Conservation (phyloP, 176 grass and related monocot genomes). For the Oryza meyeriana region DNA sequence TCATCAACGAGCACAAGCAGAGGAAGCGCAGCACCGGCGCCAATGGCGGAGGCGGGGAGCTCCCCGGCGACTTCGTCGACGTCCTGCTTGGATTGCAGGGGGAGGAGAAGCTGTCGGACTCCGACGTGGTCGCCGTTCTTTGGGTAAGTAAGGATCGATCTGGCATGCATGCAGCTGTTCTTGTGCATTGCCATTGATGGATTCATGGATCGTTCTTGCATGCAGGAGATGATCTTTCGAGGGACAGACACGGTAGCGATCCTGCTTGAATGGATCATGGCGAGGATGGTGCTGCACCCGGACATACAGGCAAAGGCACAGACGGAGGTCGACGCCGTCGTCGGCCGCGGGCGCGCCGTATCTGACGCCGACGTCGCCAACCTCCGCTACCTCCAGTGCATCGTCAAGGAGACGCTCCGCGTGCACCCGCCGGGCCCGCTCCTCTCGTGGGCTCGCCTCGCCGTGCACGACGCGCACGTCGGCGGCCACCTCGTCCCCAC, state of each 20-base stretch:
- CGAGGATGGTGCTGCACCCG: constrained; percentile 61
- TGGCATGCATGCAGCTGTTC: not conserved
- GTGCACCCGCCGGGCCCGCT: constrained; percentile 70
- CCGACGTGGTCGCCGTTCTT: constrained; percentile 70
- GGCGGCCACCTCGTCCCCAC: constrained; percentile 51
- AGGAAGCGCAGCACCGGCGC: not conserved
- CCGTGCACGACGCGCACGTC: constrained; percentile 43
- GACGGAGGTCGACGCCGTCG: constrained; percentile 47
- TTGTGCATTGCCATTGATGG: not conserved
- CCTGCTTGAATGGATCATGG: constrained; percentile 71
- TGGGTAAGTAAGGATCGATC: constrained; percentile 45
- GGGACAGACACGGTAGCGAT: constrained; percentile 66
- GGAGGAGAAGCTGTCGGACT: constrained; percentile 59
- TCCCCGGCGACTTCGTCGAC: constrained; percentile 56
- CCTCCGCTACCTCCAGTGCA: constrained; percentile 49
- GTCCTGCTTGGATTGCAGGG: constrained; percentile 51
- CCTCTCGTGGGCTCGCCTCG: constrained; percentile 74
- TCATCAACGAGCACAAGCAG: constrained; percentile 57
- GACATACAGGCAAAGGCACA: constrained; percentile 60
- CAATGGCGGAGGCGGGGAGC: not conserved
- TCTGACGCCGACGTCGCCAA: constrained; percentile 39
- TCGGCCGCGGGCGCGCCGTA: constrained; percentile 24
- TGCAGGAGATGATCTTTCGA: constrained; percentile 77
- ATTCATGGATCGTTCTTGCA: not conserved
- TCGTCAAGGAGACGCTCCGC: constrained; percentile 71